phyloP scores from a whole-genome alignment of 192 early-diverging fungal genomes.

The Entomortierella parvispora region DNA sequence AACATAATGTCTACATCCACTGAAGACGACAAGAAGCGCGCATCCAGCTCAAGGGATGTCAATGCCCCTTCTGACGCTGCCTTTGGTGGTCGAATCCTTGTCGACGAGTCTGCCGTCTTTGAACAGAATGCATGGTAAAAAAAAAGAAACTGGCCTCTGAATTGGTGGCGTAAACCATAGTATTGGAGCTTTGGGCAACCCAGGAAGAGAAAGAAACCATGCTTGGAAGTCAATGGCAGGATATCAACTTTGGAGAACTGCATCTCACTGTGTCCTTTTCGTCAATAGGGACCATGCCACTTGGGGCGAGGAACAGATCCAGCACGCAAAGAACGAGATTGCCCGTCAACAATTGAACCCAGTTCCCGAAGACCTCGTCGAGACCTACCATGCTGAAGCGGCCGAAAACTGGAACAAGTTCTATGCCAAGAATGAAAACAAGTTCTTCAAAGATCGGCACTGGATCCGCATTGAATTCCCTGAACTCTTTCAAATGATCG shows the following conservation, averaged over 20 bases:
- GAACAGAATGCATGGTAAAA: slow-evolving; percentile 49
- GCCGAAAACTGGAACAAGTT: slow-evolving; percentile 82
- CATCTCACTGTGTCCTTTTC: background rate
- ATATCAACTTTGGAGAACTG: too few relatives aligned
- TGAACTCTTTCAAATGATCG: slow-evolving; percentile 72
- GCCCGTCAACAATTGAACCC: slow-evolving; percentile 74
- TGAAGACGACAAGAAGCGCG: slow-evolving; percentile 28
- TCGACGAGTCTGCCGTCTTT: slow-evolving; percentile 46
- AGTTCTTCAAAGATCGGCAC: slow-evolving; percentile 97
- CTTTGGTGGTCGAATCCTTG: slow-evolving; percentile 37
- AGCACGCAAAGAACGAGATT: slow-evolving; percentile 80
- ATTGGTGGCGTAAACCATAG: background rate
- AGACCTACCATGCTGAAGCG: slow-evolving; percentile 58
- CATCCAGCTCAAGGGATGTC: slow-evolving; percentile 45
- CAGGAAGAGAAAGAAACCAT: too few relatives aligned
- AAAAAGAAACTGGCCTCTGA: background rate
- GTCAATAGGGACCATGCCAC: slow-evolving; percentile 91
- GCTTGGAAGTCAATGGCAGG: too few relatives aligned
- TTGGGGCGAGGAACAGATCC: slow-evolving; percentile 86
- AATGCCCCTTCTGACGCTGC: slow-evolving; percentile 22
- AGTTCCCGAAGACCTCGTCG: slow-evolving; percentile 67
- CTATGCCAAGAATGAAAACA: slow-evolving; percentile 84
- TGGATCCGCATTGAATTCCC: slow-evolving; percentile 96
- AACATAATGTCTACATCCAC: background rate
- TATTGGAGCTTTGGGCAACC: too few relatives aligned